Conservation (phyloP, 1,139 yeast genomes). For the Lodderomyces metapsilosis region DNA sequence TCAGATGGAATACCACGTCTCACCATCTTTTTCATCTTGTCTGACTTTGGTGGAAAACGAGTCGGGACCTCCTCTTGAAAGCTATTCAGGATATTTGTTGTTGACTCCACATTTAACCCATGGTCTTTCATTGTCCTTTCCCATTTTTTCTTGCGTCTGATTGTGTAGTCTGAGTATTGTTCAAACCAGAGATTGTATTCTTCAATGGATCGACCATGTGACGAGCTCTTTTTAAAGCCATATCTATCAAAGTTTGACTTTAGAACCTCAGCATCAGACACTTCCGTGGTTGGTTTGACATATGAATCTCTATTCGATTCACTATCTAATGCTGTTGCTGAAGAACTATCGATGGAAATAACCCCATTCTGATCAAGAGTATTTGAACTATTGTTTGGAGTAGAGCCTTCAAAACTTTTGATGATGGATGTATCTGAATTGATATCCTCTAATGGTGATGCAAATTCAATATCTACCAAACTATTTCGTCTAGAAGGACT, state of each 20-base stretch:
- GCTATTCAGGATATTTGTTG: too few species aligned
- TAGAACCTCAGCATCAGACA: conserved; percentile 18
- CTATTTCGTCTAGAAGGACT: conserved; percentile 15
- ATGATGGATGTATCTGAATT: conserved; percentile 6
- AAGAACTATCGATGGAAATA: background rate
- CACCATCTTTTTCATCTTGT: conserved; percentile 76
- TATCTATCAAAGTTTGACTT: conserved; percentile 63
- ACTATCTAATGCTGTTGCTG: conserved; percentile 1
- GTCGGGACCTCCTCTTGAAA: conserved; percentile 32
- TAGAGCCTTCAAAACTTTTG: conserved; percentile 12
- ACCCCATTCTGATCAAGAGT: background rate
- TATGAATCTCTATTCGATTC: conserved; percentile 13
- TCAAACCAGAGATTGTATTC: conserved; percentile 75
- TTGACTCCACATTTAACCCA: conserved; percentile 39
- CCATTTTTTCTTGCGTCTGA: conserved; percentile 77
- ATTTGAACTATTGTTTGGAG: conserved; percentile 7
- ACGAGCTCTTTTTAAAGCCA: conserved; percentile 74
- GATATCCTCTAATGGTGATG: background rate
- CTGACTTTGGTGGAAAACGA: conserved; percentile 81
- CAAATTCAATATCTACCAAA: conserved; percentile 2
- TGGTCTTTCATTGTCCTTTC: conserved; percentile 56
- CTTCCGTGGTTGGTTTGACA: conserved; percentile 14
- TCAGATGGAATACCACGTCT: conserved; percentile 94
- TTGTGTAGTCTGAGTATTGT: conserved; percentile 60
- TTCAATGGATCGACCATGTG: conserved; percentile 40